Evolutionary conservation across 73 alveolate genomes (phyloP).

Genomic region (Tetrahymena elliotti): DNA sequence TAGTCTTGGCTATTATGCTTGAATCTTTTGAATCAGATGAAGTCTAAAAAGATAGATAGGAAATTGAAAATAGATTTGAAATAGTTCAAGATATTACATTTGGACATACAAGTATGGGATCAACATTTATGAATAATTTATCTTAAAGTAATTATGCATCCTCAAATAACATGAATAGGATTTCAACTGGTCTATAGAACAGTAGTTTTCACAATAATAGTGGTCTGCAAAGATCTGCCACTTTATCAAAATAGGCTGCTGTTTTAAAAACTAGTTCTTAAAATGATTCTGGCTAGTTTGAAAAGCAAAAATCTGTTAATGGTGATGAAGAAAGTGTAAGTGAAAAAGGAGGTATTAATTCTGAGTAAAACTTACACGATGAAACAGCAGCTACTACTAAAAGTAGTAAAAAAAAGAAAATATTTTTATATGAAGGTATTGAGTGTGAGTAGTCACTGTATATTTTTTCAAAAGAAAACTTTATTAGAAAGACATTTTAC

Average conservation of each 20-base stretch:
- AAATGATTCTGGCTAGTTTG: neutral
- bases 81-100: neutral
- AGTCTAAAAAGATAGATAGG: constrained; percentile 9
- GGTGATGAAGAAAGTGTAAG: neutral
- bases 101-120: neutral
- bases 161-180: neutral
- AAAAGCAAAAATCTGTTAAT: neutral
- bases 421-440: neutral
- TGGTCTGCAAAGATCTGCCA: neutral
- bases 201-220: neutral
- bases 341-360: neutral
- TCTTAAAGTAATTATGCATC: neutral
- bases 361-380: neutral
- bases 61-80: neutral
- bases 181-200: neutral
- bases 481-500: constrained; percentile 4
- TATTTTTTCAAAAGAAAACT: neutral
- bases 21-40: constrained; percentile 80
- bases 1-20: constrained; percentile 83
- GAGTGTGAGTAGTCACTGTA: constrained; percentile 16
- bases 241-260: neutral
- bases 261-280: neutral
- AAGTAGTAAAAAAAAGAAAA: neutral
- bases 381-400: too few relatives aligned
- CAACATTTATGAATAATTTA: neutral